A percentile compares a stretch with the other conserved stretches of the same genome.
Conservation (phyloP, 108 stramenopile species). For the Discostella pseudostelligera region DNA sequence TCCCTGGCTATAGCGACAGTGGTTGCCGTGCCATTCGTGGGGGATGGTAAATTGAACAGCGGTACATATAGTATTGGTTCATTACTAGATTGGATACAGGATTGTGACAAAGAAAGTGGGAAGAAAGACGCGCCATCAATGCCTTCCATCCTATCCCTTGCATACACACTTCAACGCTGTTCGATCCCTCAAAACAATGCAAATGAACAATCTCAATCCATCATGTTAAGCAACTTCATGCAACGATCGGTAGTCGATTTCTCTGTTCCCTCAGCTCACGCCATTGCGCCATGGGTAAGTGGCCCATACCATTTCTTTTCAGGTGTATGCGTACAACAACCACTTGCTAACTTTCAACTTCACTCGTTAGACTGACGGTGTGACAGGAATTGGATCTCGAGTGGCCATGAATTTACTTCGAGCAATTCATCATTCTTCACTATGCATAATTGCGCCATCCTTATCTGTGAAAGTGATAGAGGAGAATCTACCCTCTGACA, state of each 20-base stretch:
- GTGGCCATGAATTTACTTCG: slow-evolving; percentile 15
- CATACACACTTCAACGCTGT: slow-evolving; percentile 18
- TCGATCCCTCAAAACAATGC: slow-evolving; percentile 1
- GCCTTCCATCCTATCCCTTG: slow-evolving; percentile 20
- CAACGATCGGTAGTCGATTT: slow-evolving; percentile 31
- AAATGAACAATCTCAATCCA: not conserved
- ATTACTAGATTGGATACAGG: slow-evolving; percentile 34
- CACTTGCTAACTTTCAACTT: not conserved
- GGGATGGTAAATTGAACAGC: slow-evolving; percentile 30
- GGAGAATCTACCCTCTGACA: not conserved
- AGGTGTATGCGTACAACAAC: not conserved
- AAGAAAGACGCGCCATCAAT: not conserved
- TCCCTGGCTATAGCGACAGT: slow-evolving; percentile 33
- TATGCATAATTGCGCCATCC: slow-evolving; percentile 2
- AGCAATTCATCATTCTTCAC: slow-evolving; percentile 7
- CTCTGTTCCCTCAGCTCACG: slow-evolving; percentile 22
- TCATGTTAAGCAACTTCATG: slow-evolving; percentile 23
- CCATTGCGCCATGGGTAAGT: slow-evolving; percentile 28
- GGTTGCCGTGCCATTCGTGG: slow-evolving; percentile 31
- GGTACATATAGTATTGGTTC: slow-evolving; percentile 29
- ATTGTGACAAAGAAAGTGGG: not conserved
- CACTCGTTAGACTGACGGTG: slow-evolving; percentile 17
- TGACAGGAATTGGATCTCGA: slow-evolving; percentile 18
- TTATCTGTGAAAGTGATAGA: not conserved
- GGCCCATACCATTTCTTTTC: not conserved